Conservation (phyloP, 2,329 filamentous ascomycete genomes). For the Metarhizium album region DNA sequence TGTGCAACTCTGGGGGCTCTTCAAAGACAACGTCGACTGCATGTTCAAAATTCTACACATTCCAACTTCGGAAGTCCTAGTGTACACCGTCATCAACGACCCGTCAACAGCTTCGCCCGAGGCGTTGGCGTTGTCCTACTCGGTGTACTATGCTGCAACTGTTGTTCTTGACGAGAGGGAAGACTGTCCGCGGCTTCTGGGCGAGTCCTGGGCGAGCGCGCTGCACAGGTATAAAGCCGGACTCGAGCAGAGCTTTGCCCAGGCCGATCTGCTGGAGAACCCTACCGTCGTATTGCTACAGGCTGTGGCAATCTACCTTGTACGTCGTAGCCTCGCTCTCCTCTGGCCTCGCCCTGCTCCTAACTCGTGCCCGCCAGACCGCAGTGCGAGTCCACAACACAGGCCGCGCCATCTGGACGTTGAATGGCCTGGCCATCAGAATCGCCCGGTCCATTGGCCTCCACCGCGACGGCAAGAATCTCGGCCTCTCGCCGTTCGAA, state of each 20-base stretch:
- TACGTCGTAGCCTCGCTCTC: constrained; percentile 10
- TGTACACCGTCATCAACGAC: constrained; percentile 22
- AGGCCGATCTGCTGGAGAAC: constrained; percentile 28
- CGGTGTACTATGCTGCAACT: constrained; percentile 39
- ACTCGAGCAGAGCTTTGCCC: constrained; percentile 27
- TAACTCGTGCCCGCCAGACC: background rate
- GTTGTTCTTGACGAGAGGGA: constrained; percentile 28
- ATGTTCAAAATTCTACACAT: constrained; percentile 19
- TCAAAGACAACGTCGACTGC: constrained; percentile 17
- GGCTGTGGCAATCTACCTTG: constrained; percentile 27
- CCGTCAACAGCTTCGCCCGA: constrained; percentile 17
- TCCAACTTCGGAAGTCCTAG: constrained; percentile 19
- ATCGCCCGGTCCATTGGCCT: constrained; percentile 41
- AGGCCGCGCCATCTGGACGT: constrained; percentile 25
- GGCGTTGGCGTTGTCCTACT: constrained; percentile 28
- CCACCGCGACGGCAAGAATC: constrained; percentile 36
- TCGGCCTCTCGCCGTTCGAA: constrained; percentile 41
- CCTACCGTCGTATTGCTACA: constrained; percentile 26
- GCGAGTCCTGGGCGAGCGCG: constrained; percentile 12
- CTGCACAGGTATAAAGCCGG: constrained; percentile 21
- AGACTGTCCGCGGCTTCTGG: constrained; percentile 16
- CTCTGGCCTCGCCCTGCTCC: background rate
- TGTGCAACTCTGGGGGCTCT: constrained; percentile 21
- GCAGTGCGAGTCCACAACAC: constrained; percentile 21
- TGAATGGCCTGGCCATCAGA: constrained; percentile 34